Evolutionary conservation across 1,284 basidiomycete species (phyloP), one percentile per base, ranked within the genome.

Genomic region (Microbotryomycetes sp.): DNA sequence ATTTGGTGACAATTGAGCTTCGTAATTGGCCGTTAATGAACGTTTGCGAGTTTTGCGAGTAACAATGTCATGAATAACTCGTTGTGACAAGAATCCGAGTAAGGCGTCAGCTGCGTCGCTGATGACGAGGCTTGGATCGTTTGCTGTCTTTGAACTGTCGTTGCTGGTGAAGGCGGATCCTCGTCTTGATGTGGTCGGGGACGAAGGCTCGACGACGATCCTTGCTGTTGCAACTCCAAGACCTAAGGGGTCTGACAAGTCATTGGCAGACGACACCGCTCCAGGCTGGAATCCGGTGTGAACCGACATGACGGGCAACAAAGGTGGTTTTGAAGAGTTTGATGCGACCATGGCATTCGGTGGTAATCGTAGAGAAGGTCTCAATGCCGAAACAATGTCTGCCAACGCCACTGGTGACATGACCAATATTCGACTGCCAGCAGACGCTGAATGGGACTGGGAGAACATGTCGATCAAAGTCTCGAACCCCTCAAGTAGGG

Each of bases 401-500:
- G 48, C 15, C 4, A 62, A 56, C 1, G 56, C 25, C 6, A 49
- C 52, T 3, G 52, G 47, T 26, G 47, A 31, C 5, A 22, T 23
- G 5, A 58, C 52, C 23, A 62, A 56, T n/a, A 9, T 16, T 46
- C 47, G 6, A 42, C 19, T 6, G n/a, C 56, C 50, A 19, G 7
- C 30, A 15, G 29, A 23, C 5, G 60, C 46, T 6, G 32, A 36
- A 6, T 50, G 52, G 15, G 61, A 42, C 25, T 62, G 56, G 0
- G 54, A 49, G 28, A 60, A n/a, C n/a, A 64, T 29, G 15, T 57
- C 54, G 54, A 64, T 29, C 28, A 58, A 2, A 16, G 28, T 19
- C n/a, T 46, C 53, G 15, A 62, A 55, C 2, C 61, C 61, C 1
- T 2, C 28, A 12, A 16, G 16, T 15, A 48, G 28, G 4, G 48